These are phyloP conservation scores for Solanum chiquidenum DNA, from an alignment of 257 asterid species.

Conservation along the genomic window DNA sequence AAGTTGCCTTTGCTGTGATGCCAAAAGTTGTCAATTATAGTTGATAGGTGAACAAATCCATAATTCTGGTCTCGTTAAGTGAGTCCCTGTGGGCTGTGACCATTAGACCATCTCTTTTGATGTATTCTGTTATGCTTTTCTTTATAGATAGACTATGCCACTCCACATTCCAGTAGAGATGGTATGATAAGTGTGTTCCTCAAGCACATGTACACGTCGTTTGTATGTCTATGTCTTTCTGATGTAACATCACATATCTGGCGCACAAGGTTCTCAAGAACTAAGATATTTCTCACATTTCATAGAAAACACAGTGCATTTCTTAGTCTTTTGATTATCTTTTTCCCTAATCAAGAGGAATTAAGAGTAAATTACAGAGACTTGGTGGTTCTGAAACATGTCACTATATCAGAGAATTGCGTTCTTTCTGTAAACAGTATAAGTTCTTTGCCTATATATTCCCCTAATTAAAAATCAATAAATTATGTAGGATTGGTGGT, in stretches of 20 bases:
- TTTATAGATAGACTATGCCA: not conserved
- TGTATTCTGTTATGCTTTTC: not conserved
- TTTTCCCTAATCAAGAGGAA: not conserved
- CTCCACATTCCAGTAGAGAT: not conserved
- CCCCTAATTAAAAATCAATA: not conserved
- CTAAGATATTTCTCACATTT: not conserved
- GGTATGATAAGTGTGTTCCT: not conserved
- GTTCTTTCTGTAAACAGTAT: not conserved
- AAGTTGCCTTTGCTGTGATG: not conserved
- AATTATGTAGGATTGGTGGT: not conserved
- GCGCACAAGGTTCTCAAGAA: not conserved
- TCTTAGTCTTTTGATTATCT: not conserved
- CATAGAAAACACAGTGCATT: not conserved
- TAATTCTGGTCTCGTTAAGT: not conserved
- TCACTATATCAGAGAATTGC: not conserved
- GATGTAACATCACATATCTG: not conserved
- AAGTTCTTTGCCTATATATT: not conserved
- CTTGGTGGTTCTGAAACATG: not conserved
- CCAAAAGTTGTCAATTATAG: not conserved
- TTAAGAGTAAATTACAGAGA: not conserved
- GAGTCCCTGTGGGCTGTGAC: not conserved
- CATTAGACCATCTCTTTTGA: not conserved
- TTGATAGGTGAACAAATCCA: not conserved
- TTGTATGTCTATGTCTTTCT: not conserved
- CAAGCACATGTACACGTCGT: not conserved